These are phyloP conservation scores for Otatea glauca DNA, from an alignment of 176 grass and related monocot genomes.

Conservation along the genomic window DNA sequence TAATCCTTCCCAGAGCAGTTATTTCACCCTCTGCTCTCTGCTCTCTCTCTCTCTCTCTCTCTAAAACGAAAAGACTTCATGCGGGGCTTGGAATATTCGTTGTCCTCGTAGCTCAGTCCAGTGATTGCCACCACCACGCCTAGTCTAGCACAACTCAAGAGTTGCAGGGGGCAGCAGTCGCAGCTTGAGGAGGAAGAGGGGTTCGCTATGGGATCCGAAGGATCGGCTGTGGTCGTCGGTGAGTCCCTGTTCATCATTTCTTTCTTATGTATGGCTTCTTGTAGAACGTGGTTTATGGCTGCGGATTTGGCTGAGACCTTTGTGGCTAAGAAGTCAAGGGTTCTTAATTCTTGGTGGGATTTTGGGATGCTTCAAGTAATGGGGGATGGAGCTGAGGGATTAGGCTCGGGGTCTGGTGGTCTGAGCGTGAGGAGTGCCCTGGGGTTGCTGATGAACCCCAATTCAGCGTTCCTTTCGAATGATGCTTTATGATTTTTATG, in stretches of 20 bases:
- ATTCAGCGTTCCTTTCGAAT: constrained; percentile 24
- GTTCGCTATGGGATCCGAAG: constrained; percentile 55
- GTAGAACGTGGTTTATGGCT: not conserved
- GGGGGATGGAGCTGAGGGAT: not conserved
- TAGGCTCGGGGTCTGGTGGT: not conserved
- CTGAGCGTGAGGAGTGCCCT: not conserved
- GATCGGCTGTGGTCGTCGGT: constrained; percentile 52
- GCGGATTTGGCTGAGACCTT: constrained; percentile 27
- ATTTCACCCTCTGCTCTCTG: not conserved
- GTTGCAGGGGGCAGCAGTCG: not conserved
- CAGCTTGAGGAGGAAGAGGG: constrained; percentile 41
- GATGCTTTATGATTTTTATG: not conserved
- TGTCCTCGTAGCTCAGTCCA: constrained; percentile 26
- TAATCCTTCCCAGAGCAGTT: not conserved
- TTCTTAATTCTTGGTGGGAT: constrained; percentile 24
- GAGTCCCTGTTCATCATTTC: constrained; percentile 16
- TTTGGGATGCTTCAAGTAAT: not conserved
- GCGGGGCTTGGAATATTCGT: constrained; percentile 44
- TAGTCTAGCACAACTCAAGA: constrained; percentile 18
- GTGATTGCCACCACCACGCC: not conserved
- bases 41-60: too few species aligned
- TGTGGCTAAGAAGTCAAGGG: not conserved
- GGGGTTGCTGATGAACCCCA: not conserved
- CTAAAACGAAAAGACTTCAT: not conserved
- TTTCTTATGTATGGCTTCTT: not conserved